These are phyloP conservation scores for Aspergillus heteromorphus DNA, from an alignment of 495 filamentous ascomycete genomes.

Conservation along the genomic window DNA sequence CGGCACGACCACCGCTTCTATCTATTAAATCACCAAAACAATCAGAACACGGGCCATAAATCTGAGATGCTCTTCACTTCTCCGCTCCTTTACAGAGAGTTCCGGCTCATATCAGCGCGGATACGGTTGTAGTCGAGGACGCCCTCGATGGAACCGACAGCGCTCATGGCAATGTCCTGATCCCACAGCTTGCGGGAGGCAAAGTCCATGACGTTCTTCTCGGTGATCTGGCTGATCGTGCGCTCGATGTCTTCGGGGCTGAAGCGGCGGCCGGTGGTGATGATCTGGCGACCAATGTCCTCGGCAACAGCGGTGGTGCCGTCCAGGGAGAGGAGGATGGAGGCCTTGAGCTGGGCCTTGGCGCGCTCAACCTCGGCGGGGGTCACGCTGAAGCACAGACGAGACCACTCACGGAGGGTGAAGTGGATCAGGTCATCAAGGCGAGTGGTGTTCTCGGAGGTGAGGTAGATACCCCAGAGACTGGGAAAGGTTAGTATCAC, in stretches of 20 bases:
- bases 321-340: slow-evolving; percentile 92
- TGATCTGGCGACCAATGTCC: slow-evolving; percentile 96
- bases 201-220: slow-evolving; percentile 96
- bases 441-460: slow-evolving; percentile 78
- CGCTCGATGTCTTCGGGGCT: slow-evolving; percentile 90
- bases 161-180: slow-evolving; percentile 88
- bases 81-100: slow-evolving; percentile 29
- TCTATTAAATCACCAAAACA: slow-evolving; percentile 26
- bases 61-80: slow-evolving; percentile 1
- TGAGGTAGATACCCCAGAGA: slow-evolving; percentile 99
- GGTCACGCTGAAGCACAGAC: slow-evolving; percentile 78
- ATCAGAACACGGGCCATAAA: slow-evolving; percentile 14
- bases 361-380: slow-evolving; percentile 93
- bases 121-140: slow-evolving; percentile 85
- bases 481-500: slow-evolving; percentile 40
- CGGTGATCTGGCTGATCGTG: slow-evolving; percentile 77
- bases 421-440: slow-evolving; percentile 98
- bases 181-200: slow-evolving; percentile 91
- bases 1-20: slow-evolving; percentile 18
- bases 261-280: slow-evolving; percentile 92
- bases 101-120: slow-evolving; percentile 85
- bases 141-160: slow-evolving; percentile 89
- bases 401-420: slow-evolving; percentile 95
- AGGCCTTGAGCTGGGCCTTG: slow-evolving; percentile 98
- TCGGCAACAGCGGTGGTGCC: slow-evolving; percentile 95